Evolutionary conservation across 179 eudicot species (phyloP), one percentile per base, ranked within the genome.

Genomic region (Sideroxylon spinosum): DNA sequence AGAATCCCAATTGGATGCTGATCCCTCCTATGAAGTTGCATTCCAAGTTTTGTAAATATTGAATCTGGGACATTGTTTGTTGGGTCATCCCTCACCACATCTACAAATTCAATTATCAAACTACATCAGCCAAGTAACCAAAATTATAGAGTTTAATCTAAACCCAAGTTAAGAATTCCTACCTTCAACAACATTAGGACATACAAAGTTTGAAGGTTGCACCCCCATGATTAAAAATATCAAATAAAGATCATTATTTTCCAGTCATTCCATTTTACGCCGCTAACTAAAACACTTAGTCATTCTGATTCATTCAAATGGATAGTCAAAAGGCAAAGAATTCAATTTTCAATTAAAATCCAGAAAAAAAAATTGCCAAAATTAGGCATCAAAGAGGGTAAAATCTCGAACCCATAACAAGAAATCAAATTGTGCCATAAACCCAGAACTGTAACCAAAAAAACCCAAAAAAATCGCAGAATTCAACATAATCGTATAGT

Each of bases 1-100:
- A 95, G 83, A 59, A 95, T 94, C 61, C 98, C 98, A 80, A 95
- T 84, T 3, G 98, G 98, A 80, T 93, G 98, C 26, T 86, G 88
- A 72, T 88, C 92, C 80, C 91, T 86, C 83, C 86, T 87, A 75
- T 96, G 98, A 75, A 94, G 91, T 75, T 96, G 99, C 94, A 96
- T 82, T 74, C 99, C 97, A 81, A 96, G 89, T 85, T 94, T 96
- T 17, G 90, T 46, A 81, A 89, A 94, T 65, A 94, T 92, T 8
- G 92, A 11, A 81, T 92, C 96, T 0, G 98, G 98, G 79, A 94
- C 88, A 86, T 94, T 94, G 89, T 92, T 92, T 32, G 98, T 87
- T 17, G 98, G 97, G 81, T 92, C 91, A 85, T 94, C 91, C 79
- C 87, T 89, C 63, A 94, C 95, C 59, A 94, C 88, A 84, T 94